Base-by-base conservation (phyloP, 257 asterid species). In the Nicotiana otophora region DNA sequence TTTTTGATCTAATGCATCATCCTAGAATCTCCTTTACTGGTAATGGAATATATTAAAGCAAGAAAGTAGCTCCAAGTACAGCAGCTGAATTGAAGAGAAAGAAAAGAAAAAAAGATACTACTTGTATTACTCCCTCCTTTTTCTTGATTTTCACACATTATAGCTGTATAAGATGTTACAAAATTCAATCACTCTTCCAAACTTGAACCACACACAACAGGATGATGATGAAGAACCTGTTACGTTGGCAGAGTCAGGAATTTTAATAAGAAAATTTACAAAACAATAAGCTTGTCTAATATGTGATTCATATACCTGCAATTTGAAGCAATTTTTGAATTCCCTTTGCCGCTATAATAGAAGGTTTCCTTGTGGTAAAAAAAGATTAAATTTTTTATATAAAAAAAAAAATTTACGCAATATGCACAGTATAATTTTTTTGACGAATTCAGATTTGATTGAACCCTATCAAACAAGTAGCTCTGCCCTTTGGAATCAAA, bases 1-100 rank as follows among this genome's bases (percentile, higher is more conserved):
- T 86, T 92, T 91, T 91, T 84, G 91, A 91, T 87, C 80, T 88
- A 90, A 51, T 75, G 94, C 96, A 90, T 94, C 97, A 92, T 93
- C 93, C 96, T 81, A 88, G 97, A 94, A 91, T 94, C 98, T 90
- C 87, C 96, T 94, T 94, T 91, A 75, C 92, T 86, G 81, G 86
- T 83, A 70, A 82, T 87, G 92, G 96, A 91, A 94, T 90, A 91
- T 88, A 67, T 86, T 84, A 93, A 93, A 92, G 97, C 89, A 83
- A 86, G 36, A 81, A 89, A 85, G 85, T 78, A 82, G 85, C 86
- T 87, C 81, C 89, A 90, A 88, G 91, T 87, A 84, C 92, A 84
- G 57, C 91, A 88, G 88, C 86, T 87, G 86, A 80, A 77, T 88
- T 86, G 75, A 87, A 91, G 20, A 19, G 26, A 19, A 2, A 58